Conservation (phyloP, 176 grass and related monocot species). For the Oryza punctata region DNA sequence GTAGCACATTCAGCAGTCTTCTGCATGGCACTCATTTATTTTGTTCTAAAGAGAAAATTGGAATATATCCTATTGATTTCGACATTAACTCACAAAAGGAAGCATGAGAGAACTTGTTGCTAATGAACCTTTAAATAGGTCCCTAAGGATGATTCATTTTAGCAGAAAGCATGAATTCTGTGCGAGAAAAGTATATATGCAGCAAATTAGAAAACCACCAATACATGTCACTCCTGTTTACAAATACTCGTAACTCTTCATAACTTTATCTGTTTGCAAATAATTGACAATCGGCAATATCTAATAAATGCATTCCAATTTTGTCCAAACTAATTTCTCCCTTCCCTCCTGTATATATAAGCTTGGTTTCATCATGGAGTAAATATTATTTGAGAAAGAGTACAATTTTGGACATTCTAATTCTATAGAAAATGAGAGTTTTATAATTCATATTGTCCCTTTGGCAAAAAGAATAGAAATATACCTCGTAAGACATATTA, state of each 20-base stretch:
- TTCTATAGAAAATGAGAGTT: neutral
- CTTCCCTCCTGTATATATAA: neutral
- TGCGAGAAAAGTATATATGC: neutral
- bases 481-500: constrained; percentile 91
- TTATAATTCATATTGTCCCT: neutral
- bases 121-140: neutral
- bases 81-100: neutral
- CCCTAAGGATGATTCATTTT: neutral
- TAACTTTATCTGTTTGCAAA: neutral
- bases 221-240: neutral
- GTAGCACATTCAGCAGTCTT: neutral
- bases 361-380: neutral
- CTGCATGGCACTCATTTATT: neutral
- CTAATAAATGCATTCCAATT: neutral
- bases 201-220: neutral
- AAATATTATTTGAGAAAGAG: neutral
- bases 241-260: neutral
- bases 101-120: neutral
- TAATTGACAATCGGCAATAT: neutral
- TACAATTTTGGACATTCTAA: neutral
- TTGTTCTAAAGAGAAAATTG: neutral
- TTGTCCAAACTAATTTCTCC: neutral
- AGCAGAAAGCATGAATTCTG: neutral
- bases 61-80: neutral
- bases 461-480: constrained; percentile 7